Evolutionary conservation across 1,284 basidiomycete species (phyloP).

Genomic region (Ceratobasidium sp.): DNA sequence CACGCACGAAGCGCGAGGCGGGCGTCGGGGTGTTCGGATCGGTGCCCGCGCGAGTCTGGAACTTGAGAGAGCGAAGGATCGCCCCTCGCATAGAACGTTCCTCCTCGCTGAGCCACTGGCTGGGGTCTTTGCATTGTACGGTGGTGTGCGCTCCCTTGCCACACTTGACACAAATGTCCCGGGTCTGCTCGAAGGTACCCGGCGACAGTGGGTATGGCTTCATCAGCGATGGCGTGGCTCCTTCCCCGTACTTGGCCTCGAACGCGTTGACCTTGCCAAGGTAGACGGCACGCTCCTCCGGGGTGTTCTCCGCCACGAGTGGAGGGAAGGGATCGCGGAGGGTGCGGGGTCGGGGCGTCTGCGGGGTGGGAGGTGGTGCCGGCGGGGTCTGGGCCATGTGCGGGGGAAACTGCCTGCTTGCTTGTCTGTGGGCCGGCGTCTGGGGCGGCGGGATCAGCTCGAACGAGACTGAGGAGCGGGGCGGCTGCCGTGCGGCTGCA

Average conservation of each 20-base stretch:
- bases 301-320: not conserved
- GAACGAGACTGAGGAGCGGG: not conserved
- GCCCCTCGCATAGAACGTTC: not conserved
- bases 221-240: not conserved
- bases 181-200: not conserved
- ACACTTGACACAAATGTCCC: not conserved
- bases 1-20: not conserved
- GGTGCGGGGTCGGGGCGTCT: not conserved
- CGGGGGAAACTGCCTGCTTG: not conserved
- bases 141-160: not conserved
- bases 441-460: not conserved
- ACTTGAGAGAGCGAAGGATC: not conserved
- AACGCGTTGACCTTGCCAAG: no score
- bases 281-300: not conserved
- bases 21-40: constrained; percentile 10
- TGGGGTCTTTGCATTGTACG: not conserved
- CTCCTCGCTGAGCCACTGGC: not conserved
- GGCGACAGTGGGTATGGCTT: not conserved
- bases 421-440: not conserved
- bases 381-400: not conserved
- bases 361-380: not conserved
- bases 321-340: not conserved
- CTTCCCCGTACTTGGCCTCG: not conserved
- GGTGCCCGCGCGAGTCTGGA: not conserved
- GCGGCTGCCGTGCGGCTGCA: not conserved